A percentile compares a stretch with the other conserved stretches of the same genome.
Conservation (phyloP, 2,329 filamentous ascomycete species). For the Aspergillus pseudoviridinutans region DNA sequence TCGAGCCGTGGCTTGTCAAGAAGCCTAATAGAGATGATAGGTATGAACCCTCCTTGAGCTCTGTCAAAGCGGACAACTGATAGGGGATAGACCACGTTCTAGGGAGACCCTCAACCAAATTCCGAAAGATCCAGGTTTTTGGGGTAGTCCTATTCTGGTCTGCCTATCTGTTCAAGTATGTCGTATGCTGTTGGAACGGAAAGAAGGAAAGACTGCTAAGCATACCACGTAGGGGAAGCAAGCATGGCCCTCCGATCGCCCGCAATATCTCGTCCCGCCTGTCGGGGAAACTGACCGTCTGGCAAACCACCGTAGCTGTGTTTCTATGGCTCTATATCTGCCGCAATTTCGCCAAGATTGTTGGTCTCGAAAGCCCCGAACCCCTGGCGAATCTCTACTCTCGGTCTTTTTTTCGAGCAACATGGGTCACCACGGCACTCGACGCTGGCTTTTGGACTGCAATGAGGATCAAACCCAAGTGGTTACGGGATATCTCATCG, state of each 20-base stretch:
- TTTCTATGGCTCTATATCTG: conserved; percentile 88
- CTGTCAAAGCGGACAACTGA: conserved; percentile 5
- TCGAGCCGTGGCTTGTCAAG: neutral
- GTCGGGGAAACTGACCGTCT: conserved; percentile 70
- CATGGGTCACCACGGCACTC: conserved; percentile 90
- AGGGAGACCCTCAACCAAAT: conserved; percentile 84
- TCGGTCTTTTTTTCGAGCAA: conserved; percentile 87
- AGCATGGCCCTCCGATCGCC: conserved; percentile 66
- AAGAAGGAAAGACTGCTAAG: neutral
- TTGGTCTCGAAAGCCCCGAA: conserved; percentile 87
- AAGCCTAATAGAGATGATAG: conserved; percentile 28
- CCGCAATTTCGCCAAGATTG: conserved; percentile 88
- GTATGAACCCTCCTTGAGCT: conserved; percentile 13
- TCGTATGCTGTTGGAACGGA: neutral
- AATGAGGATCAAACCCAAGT: conserved; percentile 81
- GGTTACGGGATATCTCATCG: conserved; percentile 76
- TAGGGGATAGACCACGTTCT: conserved; percentile 71
- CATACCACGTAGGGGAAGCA: conserved; percentile 61
- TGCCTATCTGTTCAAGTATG: conserved; percentile 71
- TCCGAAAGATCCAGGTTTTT: conserved; percentile 87
- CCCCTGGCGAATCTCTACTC: conserved; percentile 93
- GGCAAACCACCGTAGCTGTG: conserved; percentile 84
- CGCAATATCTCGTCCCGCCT: conserved; percentile 63
- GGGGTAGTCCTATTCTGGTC: conserved; percentile 91
- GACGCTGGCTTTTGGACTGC: conserved; percentile 98